Conservation (phyloP, 1,139 yeast species). For the Kazachstania sp. region DNA sequence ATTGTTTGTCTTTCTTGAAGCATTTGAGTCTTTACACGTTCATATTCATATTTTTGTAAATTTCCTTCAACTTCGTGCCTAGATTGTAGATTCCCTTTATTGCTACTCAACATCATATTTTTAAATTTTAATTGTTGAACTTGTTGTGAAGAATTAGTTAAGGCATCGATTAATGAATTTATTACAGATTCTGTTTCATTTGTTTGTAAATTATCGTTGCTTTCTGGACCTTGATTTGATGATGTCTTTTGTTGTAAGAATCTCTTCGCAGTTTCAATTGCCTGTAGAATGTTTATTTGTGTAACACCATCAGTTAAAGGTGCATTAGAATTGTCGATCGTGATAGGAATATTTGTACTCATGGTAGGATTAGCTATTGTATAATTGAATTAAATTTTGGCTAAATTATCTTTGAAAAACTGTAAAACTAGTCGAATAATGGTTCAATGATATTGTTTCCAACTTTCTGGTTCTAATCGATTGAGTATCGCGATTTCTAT, state of each 20-base stretch:
- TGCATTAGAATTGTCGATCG: not conserved
- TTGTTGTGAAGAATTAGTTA: constrained; percentile 16
- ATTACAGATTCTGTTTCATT: constrained; percentile 7
- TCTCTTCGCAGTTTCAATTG: not conserved
- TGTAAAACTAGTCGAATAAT: no score
- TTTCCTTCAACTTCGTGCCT: constrained; percentile 41
- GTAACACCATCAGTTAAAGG: not conserved
- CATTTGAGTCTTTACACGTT: constrained; percentile 35
- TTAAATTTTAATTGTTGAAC: constrained; percentile 33
- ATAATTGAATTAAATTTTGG: no score
- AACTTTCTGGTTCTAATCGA: no score
- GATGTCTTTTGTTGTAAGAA: not conserved
- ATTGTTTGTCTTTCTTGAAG: constrained; percentile 31
- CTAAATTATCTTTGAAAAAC: no score
- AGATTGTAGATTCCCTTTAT: constrained; percentile 30
- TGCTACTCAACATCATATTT: constrained; percentile 33
- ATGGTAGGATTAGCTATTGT: not conserved
- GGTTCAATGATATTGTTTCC: no score
- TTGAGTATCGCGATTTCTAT: no score
- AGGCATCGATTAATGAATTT: constrained; percentile 10
- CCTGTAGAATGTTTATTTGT: not conserved
- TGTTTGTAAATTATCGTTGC: not conserved
- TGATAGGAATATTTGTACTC: not conserved
- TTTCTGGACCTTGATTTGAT: not conserved
- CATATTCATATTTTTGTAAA: constrained; percentile 41